These are phyloP conservation scores for Marsdenia floribunda DNA, from an alignment of 257 asterid genomes.

Conservation along the genomic window DNA sequence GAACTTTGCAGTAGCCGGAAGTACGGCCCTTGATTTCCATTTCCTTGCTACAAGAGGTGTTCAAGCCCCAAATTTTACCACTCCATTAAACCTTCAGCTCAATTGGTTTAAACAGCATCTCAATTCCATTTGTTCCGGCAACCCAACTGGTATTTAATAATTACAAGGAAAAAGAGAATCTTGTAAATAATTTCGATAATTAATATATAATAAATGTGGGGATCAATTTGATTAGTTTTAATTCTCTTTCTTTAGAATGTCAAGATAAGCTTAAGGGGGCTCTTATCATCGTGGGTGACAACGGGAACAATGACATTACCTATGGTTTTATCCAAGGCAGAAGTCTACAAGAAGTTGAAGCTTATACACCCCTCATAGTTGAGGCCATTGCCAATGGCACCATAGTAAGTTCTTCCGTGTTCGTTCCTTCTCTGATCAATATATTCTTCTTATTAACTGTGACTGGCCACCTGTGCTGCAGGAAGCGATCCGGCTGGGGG, in stretches of 20 bases:
- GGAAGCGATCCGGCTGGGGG: conserved; percentile 9
- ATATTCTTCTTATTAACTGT: too few relatives aligned
- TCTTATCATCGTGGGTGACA: conserved; percentile 26
- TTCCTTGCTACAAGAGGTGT: conserved; percentile 22
- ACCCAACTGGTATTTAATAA: not conserved
- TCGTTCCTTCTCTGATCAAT: not conserved
- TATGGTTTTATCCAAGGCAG: not conserved
- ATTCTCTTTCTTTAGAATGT: conserved; percentile 15
- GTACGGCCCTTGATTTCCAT: conserved; percentile 18
- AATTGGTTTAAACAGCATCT: conserved; percentile 23
- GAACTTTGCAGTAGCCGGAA: conserved; percentile 36
- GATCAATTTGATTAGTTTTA: not conserved
- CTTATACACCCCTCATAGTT: conserved; percentile 16
- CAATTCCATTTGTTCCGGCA: conserved; percentile 10
- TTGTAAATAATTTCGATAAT: too few relatives aligned
- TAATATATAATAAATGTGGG: too few relatives aligned
- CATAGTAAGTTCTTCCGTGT: conserved; percentile 17
- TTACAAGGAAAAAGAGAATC: too few relatives aligned
- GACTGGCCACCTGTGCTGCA: not conserved
- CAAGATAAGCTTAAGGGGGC: conserved; percentile 9
- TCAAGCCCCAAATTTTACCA: not conserved
- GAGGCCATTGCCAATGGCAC: conserved; percentile 18
- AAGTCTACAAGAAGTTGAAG: conserved; percentile 8
- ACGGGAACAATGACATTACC: conserved; percentile 28
- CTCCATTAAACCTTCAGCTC: conserved; percentile 23